Evolutionary conservation across 192 early-diverging fungal species (phyloP).

Genomic region (Dispira simplex): DNA sequence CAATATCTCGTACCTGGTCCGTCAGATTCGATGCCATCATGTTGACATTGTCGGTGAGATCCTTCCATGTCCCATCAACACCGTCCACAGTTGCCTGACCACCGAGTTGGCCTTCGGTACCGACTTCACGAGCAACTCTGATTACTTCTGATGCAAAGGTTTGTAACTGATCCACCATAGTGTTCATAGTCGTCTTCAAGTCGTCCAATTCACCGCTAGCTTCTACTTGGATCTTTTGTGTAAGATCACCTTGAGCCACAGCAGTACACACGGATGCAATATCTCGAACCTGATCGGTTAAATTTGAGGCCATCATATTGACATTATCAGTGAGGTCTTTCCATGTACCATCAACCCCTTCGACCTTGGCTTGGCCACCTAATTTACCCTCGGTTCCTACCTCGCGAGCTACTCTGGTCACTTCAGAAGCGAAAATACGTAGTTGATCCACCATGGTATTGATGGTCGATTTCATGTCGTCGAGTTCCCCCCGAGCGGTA

Average conservation of each 20-base stretch:
- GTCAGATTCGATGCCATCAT: constrained; percentile 41
- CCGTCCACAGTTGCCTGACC: constrained; percentile 37
- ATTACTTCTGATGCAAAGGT: constrained; percentile 45
- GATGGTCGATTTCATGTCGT: constrained; percentile 18
- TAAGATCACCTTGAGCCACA: constrained; percentile 42
- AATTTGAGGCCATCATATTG: constrained; percentile 40
- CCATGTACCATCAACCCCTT: constrained; percentile 36
- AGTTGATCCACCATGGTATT: constrained; percentile 29
- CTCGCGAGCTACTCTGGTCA: constrained; percentile 38
- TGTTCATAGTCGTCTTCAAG: constrained; percentile 44
- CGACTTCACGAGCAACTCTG: constrained; percentile 39
- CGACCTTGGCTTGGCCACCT: constrained; percentile 34
- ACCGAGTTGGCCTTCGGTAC: constrained; percentile 30
- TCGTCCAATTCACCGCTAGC: constrained; percentile 46
- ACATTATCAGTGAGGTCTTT: constrained; percentile 41
- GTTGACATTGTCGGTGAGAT: constrained; percentile 42
- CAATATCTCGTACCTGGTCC: constrained; percentile 39
- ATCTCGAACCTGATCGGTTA: constrained; percentile 49
- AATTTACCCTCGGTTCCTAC: constrained; percentile 40
- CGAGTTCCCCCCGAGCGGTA: constrained; percentile 8
- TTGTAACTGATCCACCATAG: constrained; percentile 42
- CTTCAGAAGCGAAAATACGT: constrained; percentile 28
- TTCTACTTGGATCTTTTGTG: constrained; percentile 33
- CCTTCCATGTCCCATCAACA: constrained; percentile 38
- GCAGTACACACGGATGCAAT: constrained; percentile 45